Base-by-base conservation (phyloP, 75 land plant species). In the Pinus tabuliformis region DNA sequence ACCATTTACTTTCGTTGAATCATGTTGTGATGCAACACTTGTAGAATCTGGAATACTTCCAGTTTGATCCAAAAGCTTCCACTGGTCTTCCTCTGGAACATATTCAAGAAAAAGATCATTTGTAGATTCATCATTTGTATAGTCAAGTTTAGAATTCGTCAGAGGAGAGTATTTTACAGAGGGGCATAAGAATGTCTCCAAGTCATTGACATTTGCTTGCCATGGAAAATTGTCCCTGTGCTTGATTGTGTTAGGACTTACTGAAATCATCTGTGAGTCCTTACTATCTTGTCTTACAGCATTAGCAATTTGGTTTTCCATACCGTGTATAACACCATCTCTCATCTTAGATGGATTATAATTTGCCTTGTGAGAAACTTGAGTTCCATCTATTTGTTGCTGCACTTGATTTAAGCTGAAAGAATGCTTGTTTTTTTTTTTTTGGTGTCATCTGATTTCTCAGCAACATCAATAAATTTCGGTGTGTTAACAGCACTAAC, bases 51-150 rank as follows among this genome's bases (percentile, higher is more conserved):
- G 62, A 73, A 21, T 36, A 45, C 22, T 81, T 73, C 70, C 80
- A 17, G 73, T 58, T 76, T 88, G 79, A 58, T 86, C 93, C 64
- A 84, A 68, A 70, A 89, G 80, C 78, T 83, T 86, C 91, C 87
- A 84, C 54, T 87, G 80, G 30, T 90, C 85, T 73, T 91, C 89
- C 75, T 81, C 85, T 74, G 95, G 84, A 39, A 87, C 66, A 66
- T 85, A 85, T 59, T 92, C 92, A 70, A 92, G 88, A 62, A 78
- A 82, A 54, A 90, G 77, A 58, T 87, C 82, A 72, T 85, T 66
- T 24, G 85, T 70, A 68, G 84, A 57, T 77, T 75, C 83, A 7
- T 4, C 6, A 75, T 80, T 82, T 20, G 80, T 77, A 77, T 76
- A 42, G 33, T 72, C 77, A n/a, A 59, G 56, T 59, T 77, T 76